These are phyloP conservation scores for Thinopyrum elongatum DNA, from an alignment of 176 grass and related monocot genomes.

Conservation along the genomic window DNA sequence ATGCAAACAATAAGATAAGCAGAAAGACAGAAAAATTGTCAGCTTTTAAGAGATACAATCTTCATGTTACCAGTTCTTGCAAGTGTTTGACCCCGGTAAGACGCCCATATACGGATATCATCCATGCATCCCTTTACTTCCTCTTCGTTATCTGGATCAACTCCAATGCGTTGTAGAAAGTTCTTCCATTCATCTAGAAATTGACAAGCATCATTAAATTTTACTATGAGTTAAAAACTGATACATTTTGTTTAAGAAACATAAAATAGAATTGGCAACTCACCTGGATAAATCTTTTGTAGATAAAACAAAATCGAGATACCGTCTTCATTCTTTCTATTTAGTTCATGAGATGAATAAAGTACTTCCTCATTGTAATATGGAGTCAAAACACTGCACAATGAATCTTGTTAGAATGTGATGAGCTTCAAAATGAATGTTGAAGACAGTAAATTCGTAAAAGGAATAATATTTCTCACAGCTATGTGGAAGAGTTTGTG, in stretches of 20 bases:
- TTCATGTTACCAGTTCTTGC: slow-evolving; percentile 64
- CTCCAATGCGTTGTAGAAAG: slow-evolving; percentile 55
- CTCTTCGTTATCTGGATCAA: slow-evolving; percentile 33
- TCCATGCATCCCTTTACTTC: slow-evolving; percentile 40
- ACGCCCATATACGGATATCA: slow-evolving; percentile 64
- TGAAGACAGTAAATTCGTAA: neutral
- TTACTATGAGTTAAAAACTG: neutral
- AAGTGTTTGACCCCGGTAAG: slow-evolving; percentile 79
- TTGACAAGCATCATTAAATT: slow-evolving; percentile 17
- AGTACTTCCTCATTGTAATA: slow-evolving; percentile 85
- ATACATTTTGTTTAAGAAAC: slow-evolving; percentile 16
- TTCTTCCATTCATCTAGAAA: slow-evolving; percentile 75
- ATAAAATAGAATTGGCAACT: slow-evolving; percentile 15
- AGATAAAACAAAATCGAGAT: slow-evolving; percentile 78
- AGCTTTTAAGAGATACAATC: slow-evolving; percentile 21
- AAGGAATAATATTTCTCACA: slow-evolving; percentile 7
- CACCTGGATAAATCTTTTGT: slow-evolving; percentile 82
- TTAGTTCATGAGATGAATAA: slow-evolving; percentile 62
- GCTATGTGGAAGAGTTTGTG: neutral
- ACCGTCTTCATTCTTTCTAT: slow-evolving; percentile 75
- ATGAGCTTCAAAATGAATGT: neutral
- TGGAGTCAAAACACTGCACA: slow-evolving; percentile 68
- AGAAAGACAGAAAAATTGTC: slow-evolving; percentile 14
- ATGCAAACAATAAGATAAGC: slow-evolving; percentile 22
- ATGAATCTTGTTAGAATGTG: slow-evolving; percentile 33